A percentile compares a stretch with the other conserved stretches of the same genome.
These are phyloP conservation scores for Stipa capillata DNA, from an alignment of 176 grass and related monocot species.

Conservation along the genomic window DNA sequence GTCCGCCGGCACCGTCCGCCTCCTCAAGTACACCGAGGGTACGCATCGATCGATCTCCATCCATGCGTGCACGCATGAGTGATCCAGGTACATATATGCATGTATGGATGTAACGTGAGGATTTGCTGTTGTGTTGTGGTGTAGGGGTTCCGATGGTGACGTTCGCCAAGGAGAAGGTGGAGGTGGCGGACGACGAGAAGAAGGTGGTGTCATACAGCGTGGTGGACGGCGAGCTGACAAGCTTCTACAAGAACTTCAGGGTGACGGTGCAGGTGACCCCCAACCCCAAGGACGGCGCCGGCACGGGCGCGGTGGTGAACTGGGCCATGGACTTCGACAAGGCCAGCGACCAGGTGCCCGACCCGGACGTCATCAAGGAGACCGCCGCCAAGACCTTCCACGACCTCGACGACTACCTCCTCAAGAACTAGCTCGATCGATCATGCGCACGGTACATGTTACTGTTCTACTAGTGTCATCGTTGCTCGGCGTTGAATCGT, in stretches of 20 bases:
- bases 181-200: conserved; percentile 56
- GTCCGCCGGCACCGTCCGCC: conserved; percentile 65
- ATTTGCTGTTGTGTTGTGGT: not conserved
- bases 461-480: not conserved
- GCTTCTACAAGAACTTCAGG: conserved; percentile 71
- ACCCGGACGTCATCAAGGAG: conserved; percentile 62
- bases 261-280: conserved; percentile 44
- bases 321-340: conserved; percentile 72
- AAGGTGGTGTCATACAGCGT: conserved; percentile 70
- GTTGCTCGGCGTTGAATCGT: too few relatives aligned
- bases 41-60: not conserved
- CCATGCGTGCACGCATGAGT: too few relatives aligned
- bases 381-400: conserved; percentile 62
- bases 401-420: conserved; percentile 75
- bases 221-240: conserved; percentile 67
- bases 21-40: conserved; percentile 71
- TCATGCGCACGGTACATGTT: not conserved
- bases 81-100: not conserved
- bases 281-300: conserved; percentile 12
- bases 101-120: not conserved
- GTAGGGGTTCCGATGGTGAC: conserved; percentile 61
- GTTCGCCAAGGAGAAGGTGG: conserved; percentile 86
- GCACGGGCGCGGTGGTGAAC: conserved; percentile 32
- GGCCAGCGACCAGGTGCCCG: conserved; percentile 53
- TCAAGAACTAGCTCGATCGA: conserved; percentile 42